phyloP scores from a whole-genome alignment of 2,329 filamentous ascomycete genomes.

The Albophoma yamanashiensis region DNA sequence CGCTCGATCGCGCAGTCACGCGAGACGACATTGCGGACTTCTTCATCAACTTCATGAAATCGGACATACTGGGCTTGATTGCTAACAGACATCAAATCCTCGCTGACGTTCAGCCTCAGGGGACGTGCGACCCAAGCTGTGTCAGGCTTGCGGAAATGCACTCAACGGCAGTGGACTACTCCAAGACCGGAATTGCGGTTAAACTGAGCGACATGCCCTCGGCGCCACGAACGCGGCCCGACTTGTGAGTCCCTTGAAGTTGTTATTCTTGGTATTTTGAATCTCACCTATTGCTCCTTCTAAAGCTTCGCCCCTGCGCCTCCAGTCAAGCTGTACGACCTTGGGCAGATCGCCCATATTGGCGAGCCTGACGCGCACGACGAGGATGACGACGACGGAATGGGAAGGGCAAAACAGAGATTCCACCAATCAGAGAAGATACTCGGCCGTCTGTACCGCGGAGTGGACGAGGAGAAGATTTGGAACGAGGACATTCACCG shows the following conservation, averaged over 20 bases:
- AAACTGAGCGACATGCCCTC: conserved; percentile 31
- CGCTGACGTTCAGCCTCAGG: conserved; percentile 43
- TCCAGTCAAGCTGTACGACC: conserved; percentile 30
- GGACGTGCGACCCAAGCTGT: conserved; percentile 43
- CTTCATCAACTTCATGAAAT: conserved; percentile 68
- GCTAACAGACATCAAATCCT: conserved; percentile 53
- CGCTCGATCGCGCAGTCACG: conserved; percentile 51
- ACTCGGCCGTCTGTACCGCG: conserved; percentile 60
- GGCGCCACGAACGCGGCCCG: conserved; percentile 31
- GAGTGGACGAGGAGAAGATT: conserved; percentile 61
- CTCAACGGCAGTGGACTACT: conserved; percentile 65
- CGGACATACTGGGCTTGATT: conserved; percentile 55
- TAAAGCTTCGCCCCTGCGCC: conserved; percentile 35
- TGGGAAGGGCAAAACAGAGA: conserved; percentile 29
- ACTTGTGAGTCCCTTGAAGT: conserved; percentile 35
- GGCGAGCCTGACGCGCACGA: conserved; percentile 21
- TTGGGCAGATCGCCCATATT: conserved; percentile 28
- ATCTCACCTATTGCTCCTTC: background rate
- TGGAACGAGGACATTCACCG: conserved; percentile 39
- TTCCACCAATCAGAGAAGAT: conserved; percentile 62
- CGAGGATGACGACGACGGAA: conserved; percentile 28
- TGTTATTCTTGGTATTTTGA: background rate
- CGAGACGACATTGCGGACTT: conserved; percentile 64
- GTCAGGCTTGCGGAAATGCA: conserved; percentile 48
- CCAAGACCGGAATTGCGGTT: conserved; percentile 59